These are phyloP conservation scores for Plasmopara viticola DNA, from an alignment of 352 stramenopile genomes.

Conservation along the genomic window DNA sequence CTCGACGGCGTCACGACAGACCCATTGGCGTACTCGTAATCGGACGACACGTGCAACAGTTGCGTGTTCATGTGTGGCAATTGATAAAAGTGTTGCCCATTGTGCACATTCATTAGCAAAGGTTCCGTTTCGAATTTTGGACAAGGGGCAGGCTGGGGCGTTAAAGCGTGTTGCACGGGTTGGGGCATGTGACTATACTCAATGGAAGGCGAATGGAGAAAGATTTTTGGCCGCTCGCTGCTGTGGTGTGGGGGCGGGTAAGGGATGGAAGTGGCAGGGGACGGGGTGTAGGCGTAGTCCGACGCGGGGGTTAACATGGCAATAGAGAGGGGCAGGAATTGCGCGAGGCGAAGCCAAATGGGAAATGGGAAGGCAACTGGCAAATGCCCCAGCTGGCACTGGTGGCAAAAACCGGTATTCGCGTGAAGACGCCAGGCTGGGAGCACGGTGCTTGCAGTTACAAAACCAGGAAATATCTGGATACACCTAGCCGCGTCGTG, in stretches of 20 bases:
- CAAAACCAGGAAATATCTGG: slow-evolving; percentile 3
- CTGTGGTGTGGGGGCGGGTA: slow-evolving; percentile 34
- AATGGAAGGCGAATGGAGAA: slow-evolving; percentile 32
- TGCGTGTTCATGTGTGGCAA: slow-evolving; percentile 32
- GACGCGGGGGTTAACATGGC: slow-evolving; percentile 34
- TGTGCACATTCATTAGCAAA: slow-evolving; percentile 50
- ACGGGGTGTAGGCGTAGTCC: slow-evolving; percentile 47
- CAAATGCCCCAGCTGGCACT: background rate
- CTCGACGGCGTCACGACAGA: slow-evolving; percentile 29
- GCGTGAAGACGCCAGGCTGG: slow-evolving; percentile 7
- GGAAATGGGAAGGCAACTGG: slow-evolving; percentile 31
- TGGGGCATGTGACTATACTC: slow-evolving; percentile 44
- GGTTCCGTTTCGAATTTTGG: slow-evolving; percentile 51
- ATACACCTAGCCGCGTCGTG: slow-evolving; percentile 4
- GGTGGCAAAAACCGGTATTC: slow-evolving; percentile 1
- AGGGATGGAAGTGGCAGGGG: slow-evolving; percentile 23
- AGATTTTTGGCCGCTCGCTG: slow-evolving; percentile 50
- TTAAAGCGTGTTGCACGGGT: slow-evolving; percentile 22
- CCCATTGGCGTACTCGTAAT: slow-evolving; percentile 45
- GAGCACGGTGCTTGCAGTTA: slow-evolving; percentile 9
- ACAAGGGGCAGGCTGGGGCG: slow-evolving; percentile 22
- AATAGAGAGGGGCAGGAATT: background rate
- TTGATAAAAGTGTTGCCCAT: slow-evolving; percentile 39
- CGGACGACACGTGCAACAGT: slow-evolving; percentile 53
- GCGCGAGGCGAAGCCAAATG: slow-evolving; percentile 20